Evolutionary conservation across 257 asterid genomes (phyloP), one percentile per base, ranked within the genome.

Genomic region (Oldenlandia corymbosa): DNA sequence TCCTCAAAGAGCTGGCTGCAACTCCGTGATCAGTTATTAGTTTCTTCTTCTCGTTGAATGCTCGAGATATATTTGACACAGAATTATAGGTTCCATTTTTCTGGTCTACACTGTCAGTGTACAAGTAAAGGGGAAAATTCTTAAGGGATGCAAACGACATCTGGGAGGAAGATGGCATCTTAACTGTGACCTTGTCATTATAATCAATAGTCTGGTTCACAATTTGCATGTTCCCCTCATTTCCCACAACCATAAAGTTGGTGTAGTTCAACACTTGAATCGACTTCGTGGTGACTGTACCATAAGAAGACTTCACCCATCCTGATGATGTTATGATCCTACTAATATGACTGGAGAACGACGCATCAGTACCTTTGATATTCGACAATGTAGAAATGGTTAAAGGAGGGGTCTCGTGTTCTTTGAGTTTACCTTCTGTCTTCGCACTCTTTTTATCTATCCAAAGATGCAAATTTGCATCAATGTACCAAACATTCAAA

Each of bases 381-480:
- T 86, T 81, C 0, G 84, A 71, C 18, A 36, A 16, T 4, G 57
- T 49, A 9, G 82, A 78, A 2, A 71, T 10, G 0, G 71, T 56
- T 39, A 78, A 76, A 18, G 84, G 87, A 2, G 65, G 37, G 47
- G 20, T 32, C 13, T 3, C 27, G 58, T 83, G 60, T 3, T 63
- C 62, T 56, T 83, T 39, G 62, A 83, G 43, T 78, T 75, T 76
- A 49, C 87, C 95, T 45, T 58, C 68, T 11, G 85, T 83, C 47
- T 54, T 80, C 23, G n/a, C 72, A n/a, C 78, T 75, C 69, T 74
- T 75, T 34, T 49, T 49, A 49, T 87, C 97, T 68, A 89, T 43
- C 94, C 94, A 89, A 39, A 89, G 80, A 60, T 89, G 97, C 81
- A 86, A 65, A 80, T 89, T 89, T 14, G 96, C 95, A 59, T 89